phyloP scores from a whole-genome alignment of 495 filamentous ascomycete genomes.

The Tuber microsphaerosporum region DNA sequence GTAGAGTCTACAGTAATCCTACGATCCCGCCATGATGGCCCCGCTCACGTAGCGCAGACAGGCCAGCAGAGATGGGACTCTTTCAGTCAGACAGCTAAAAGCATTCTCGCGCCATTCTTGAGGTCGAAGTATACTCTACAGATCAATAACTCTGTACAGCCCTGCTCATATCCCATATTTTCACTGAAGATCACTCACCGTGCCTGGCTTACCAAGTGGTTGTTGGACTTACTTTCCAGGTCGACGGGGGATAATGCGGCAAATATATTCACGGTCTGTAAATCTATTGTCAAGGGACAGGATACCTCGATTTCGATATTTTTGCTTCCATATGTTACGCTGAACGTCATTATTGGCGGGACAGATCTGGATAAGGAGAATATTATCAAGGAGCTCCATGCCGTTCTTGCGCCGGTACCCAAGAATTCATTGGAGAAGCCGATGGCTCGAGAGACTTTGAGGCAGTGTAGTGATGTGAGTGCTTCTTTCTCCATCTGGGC shows the following conservation, averaged over 20 bases:
- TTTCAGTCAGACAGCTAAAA: slow-evolving; percentile 65
- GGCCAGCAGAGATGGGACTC: slow-evolving; percentile 60
- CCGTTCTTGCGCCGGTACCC: slow-evolving; percentile 53
- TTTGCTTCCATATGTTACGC: slow-evolving; percentile 70
- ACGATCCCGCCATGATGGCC: slow-evolving; percentile 47
- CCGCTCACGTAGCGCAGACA: slow-evolving; percentile 17
- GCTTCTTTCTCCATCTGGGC: slow-evolving; percentile 3
- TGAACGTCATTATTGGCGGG: slow-evolving; percentile 71
- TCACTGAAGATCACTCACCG: slow-evolving; percentile 56
- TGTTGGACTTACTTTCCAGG: slow-evolving; percentile 72
- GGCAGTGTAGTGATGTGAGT: slow-evolving; percentile 64
- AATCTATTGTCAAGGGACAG: slow-evolving; percentile 70
- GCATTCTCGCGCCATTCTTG: slow-evolving; percentile 75
- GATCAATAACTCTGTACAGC: slow-evolving; percentile 49
- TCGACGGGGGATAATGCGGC: slow-evolving; percentile 60
- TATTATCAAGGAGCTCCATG: slow-evolving; percentile 62
- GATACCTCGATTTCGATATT: slow-evolving; percentile 79
- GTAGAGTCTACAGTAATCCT: slow-evolving; percentile 56
- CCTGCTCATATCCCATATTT: slow-evolving; percentile 69
- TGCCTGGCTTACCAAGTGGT: slow-evolving; percentile 70
- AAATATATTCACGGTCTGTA: slow-evolving; percentile 70
- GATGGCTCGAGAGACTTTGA: slow-evolving; percentile 57
- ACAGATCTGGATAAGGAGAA: slow-evolving; percentile 58
- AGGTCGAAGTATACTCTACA: slow-evolving; percentile 72
- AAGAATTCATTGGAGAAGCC: slow-evolving; percentile 53